Evolutionary conservation across 345 rosid genomes (phyloP), one percentile per base, ranked within the genome.

Genomic region (Dimocarpus longan): DNA sequence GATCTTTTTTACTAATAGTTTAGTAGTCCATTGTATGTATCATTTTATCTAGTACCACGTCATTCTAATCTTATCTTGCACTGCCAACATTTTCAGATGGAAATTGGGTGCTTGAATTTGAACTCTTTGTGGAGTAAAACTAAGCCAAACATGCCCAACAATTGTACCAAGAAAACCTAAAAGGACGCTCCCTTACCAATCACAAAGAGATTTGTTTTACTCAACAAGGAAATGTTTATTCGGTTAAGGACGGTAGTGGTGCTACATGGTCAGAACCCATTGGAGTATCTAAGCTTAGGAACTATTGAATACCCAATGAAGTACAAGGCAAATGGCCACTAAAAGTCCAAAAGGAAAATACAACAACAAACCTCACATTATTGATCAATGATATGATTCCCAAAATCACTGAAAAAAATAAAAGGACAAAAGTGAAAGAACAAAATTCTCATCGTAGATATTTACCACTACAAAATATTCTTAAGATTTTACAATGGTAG

Each of bases 371-470:
- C 57, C 73, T 0, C 52, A 32, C 72, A 21, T 69, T 42, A 43
- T 67, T 67, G 70, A 43, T 68, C 54, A 68, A 68, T 42, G 16
- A 68, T n/a, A 39, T 19, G 54, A 42, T 42, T 21, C 71, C 71
- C 50, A n/a, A n/a, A 21, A 68, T 68, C 28, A 19, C 18, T n/a
- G 13, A 39, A 67, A 40, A 37, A 67, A 16, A 19, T n/a, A n/a
- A 7, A 9, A 8, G 22, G 28, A 66, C 70, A 66, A 66, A 66
- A 37, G 70, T 7, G 28, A 40, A 43, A 19, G 28, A 7, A 60
- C 65, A 68, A 68, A 21, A 19, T 42, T 42, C 52, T 21, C 28
- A 60, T 21, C 3, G 28, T 5, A 60, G 7, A 21, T 21, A 60
- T 60, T 9, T 60, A 21, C 5, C 3, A 8, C 7, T 60, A 19